These are phyloP conservation scores for Nemania serpens DNA, from an alignment of 2,329 filamentous ascomycete genomes.

Conservation along the genomic window DNA sequence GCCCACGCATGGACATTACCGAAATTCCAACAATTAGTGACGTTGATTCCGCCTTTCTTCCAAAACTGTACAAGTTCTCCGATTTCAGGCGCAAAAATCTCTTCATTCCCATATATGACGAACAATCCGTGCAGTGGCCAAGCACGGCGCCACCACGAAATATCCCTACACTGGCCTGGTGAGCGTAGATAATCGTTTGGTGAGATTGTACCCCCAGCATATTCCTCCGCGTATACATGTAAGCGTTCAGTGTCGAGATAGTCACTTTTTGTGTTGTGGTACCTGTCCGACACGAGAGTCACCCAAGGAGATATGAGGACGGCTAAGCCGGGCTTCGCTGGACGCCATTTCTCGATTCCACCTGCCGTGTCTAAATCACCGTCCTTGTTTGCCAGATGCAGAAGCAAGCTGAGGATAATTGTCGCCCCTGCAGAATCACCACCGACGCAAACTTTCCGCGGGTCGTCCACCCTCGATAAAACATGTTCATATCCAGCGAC, in stretches of 20 bases:
- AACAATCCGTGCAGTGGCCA: conserved; percentile 70
- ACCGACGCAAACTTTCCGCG: conserved; percentile 69
- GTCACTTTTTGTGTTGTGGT: conserved; percentile 73
- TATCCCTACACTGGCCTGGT: conserved; percentile 71
- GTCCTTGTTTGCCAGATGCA: conserved; percentile 62
- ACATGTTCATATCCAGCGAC: conserved; percentile 73
- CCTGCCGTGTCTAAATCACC: conserved; percentile 35
- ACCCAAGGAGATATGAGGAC: conserved; percentile 82
- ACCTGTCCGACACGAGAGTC: conserved; percentile 69
- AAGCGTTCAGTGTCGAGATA: conserved; percentile 72
- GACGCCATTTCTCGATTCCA: conserved; percentile 43
- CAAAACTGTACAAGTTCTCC: conserved; percentile 62
- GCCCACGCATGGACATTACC: conserved; percentile 84
- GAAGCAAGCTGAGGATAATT: conserved; percentile 72
- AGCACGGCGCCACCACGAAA: conserved; percentile 68
- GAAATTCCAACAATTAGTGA: conserved; percentile 63
- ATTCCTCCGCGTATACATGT: conserved; percentile 71
- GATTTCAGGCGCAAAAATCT: conserved; percentile 76
- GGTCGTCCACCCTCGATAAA: conserved; percentile 60
- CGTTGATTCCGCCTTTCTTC: conserved; percentile 55
- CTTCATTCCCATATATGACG: conserved; percentile 75
- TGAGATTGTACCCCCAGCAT: conserved; percentile 58
- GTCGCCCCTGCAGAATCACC: conserved; percentile 83
- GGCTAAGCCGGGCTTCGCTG: conserved; percentile 56
- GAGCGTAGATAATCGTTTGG: conserved; percentile 64